Evolutionary conservation across 2,329 filamentous ascomycete genomes (phyloP).

Genomic region (Venturiaceae sp.): DNA sequence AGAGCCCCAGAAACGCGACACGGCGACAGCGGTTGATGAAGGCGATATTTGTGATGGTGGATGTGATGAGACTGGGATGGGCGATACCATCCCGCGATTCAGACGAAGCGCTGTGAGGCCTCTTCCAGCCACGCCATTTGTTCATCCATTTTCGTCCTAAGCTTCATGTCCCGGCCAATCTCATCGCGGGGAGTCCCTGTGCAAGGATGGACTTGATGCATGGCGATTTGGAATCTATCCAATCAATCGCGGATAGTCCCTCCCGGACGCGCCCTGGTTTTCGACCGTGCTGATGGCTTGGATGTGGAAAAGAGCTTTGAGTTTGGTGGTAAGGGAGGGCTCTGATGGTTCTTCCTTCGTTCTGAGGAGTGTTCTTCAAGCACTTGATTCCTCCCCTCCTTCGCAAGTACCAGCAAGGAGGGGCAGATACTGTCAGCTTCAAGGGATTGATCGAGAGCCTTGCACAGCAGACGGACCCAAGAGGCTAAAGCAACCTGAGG

Average conservation of each 20-base stretch:
- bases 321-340: background rate
- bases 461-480: background rate
- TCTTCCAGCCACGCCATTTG: background rate
- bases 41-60: background rate
- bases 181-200: background rate
- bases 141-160: background rate
- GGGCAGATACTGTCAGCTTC: background rate
- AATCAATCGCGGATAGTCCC: background rate
- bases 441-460: background rate
- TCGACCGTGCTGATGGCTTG: background rate
- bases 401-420: background rate
- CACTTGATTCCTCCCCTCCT: background rate
- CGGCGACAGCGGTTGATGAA: background rate
- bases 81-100: background rate
- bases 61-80: background rate
- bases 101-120: background rate
- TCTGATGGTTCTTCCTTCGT: background rate
- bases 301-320: background rate
- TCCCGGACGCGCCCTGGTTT: background rate
- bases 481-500: background rate
- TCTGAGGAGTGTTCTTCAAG: background rate
- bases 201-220: background rate
- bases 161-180: background rate
- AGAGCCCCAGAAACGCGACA: background rate
- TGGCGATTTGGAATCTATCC: no score